Evolutionary conservation across 2,329 filamentous ascomycete genomes (phyloP).

Genomic region (Colletotrichum australisinense): DNA sequence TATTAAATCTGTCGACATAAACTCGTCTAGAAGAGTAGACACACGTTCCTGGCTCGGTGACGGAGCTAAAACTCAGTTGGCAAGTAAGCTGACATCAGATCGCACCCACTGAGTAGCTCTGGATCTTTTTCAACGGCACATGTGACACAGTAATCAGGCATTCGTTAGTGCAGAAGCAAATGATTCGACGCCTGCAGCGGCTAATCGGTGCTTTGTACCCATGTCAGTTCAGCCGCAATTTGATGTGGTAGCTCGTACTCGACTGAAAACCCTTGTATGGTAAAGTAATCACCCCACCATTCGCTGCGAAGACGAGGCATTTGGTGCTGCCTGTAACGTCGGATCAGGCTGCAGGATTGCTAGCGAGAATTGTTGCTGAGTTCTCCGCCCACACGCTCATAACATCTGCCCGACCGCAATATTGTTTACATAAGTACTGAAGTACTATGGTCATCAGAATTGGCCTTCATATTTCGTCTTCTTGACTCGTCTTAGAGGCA

Average conservation of each 20-base stretch:
- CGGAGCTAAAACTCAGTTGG: neutral
- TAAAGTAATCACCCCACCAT: neutral
- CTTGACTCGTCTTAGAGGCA: neutral
- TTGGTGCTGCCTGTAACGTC: neutral
- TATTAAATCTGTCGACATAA: too few relatives aligned
- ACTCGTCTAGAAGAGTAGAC: too few relatives aligned
- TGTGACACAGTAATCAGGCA: too few relatives aligned
- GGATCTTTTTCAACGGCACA: too few relatives aligned
- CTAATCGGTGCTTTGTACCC: neutral
- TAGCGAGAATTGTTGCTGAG: neutral
- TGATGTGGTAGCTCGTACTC: neutral
- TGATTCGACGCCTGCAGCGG: neutral
- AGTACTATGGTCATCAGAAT: too few relatives aligned
- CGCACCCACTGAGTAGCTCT: neutral
- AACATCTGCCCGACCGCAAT: neutral
- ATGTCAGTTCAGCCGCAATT: neutral
- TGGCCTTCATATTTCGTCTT: neutral
- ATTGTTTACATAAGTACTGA: too few relatives aligned
- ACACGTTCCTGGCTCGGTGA: too few relatives aligned
- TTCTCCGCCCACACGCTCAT: neutral
- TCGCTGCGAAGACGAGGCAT: neutral
- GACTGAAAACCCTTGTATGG: neutral
- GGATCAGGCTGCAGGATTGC: neutral
- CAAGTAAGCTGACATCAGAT: neutral
- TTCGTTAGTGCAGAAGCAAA: too few relatives aligned